phyloP scores from a whole-genome alignment of 2,329 filamentous ascomycete species.

The Exophiala mesophila region DNA sequence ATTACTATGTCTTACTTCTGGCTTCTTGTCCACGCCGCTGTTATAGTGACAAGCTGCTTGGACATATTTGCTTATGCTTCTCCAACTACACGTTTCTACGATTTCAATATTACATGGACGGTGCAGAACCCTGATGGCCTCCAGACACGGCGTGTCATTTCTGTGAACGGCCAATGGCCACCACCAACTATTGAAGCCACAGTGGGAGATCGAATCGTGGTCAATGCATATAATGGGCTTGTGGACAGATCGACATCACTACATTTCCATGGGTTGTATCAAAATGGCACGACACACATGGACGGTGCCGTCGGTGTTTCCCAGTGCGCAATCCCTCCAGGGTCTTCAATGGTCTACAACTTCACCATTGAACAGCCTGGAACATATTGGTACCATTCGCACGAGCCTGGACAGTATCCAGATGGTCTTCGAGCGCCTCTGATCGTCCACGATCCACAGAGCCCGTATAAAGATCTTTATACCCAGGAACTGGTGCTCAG shows the following conservation, averaged over 20 bases:
- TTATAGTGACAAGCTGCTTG: too few relatives aligned
- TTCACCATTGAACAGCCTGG: conserved; percentile 48
- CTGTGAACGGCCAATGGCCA: conserved; percentile 71
- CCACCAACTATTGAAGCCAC: conserved; percentile 67
- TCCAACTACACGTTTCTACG: conserved; percentile 34
- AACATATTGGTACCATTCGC: conserved; percentile 64
- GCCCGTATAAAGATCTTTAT: conserved; percentile 50
- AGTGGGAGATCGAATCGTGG: conserved; percentile 64
- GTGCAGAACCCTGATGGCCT: conserved; percentile 52
- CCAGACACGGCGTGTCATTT: conserved; percentile 50
- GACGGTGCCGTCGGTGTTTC: conserved; percentile 65
- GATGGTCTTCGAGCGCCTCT: conserved; percentile 64
- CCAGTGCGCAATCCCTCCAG: conserved; percentile 63
- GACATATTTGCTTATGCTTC: too few relatives aligned
- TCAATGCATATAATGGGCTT: conserved; percentile 64
- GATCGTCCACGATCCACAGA: conserved; percentile 56
- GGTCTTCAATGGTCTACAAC: conserved; percentile 59
- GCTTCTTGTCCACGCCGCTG: too few relatives aligned
- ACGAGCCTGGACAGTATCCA: conserved; percentile 50
- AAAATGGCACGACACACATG: conserved; percentile 70
- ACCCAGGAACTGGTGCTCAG: conserved; percentile 61
- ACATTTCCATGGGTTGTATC: conserved; percentile 73
- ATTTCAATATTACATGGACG: conserved; percentile 53
- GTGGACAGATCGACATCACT: conserved; percentile 60
- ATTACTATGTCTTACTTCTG: too few relatives aligned